Percentiles rank a stretch among this genome's conserved stretches.
Conservation (phyloP, 2,329 filamentous ascomycete genomes). For the Trichoderma sp. region DNA sequence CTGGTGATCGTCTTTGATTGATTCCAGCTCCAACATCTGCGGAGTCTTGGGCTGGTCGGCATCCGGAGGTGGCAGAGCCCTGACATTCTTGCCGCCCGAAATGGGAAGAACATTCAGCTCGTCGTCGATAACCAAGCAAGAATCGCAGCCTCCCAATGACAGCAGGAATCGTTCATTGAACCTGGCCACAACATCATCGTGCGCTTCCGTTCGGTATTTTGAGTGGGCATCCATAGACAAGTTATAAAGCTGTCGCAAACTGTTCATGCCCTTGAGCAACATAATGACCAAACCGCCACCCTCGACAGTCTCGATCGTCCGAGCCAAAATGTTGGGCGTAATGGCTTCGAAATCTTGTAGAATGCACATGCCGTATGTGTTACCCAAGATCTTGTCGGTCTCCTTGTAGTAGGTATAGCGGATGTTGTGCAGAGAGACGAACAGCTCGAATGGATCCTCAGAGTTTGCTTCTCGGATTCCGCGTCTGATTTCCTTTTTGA, state of each 20-base stretch:
- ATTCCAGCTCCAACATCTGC: constrained; percentile 71
- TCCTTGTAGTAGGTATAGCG: constrained; percentile 99
- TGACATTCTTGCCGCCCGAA: constrained; percentile 88
- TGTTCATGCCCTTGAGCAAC: constrained; percentile 92
- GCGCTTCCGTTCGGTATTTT: constrained; percentile 91
- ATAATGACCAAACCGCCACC: constrained; percentile 89
- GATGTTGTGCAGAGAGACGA: constrained; percentile 93
- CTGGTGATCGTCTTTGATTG: constrained; percentile 80
- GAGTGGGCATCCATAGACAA: constrained; percentile 98
- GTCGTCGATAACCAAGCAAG: constrained; percentile 93
- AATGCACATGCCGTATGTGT: constrained; percentile 98
- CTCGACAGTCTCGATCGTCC: constrained; percentile 96
- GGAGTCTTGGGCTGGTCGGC: constrained; percentile 69
- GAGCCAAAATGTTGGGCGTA: constrained; percentile 91
- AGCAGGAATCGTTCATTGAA: constrained; percentile 98
- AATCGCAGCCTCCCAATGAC: constrained; percentile 90
- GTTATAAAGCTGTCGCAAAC: constrained; percentile 94
- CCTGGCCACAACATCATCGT: constrained; percentile 87
- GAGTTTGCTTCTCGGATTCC: constrained; percentile 88
- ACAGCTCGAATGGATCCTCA: constrained; percentile 95
- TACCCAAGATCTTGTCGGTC: constrained; percentile 96
- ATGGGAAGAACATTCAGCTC: constrained; percentile 97
- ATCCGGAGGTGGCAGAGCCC: constrained; percentile 73
- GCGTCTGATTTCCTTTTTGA: constrained; percentile 96
- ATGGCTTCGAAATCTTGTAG: constrained; percentile 97